A percentile compares a stretch with the other conserved stretches of the same genome.
phyloP scores from a whole-genome alignment of 2,329 filamentous ascomycete genomes.

The Periconia sp. region DNA sequence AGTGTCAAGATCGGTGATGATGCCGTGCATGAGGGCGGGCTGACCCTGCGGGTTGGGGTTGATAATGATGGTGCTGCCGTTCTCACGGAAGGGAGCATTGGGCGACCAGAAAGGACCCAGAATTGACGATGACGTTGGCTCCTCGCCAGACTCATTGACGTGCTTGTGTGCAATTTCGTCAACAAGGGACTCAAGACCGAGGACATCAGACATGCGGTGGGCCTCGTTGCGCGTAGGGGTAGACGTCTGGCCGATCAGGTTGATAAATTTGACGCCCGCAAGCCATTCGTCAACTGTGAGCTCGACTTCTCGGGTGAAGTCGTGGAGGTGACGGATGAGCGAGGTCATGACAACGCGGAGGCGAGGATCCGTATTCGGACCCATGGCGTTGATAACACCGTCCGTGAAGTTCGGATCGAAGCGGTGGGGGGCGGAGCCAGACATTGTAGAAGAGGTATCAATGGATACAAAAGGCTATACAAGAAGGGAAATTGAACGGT shows the following conservation, averaged over 20 bases:
- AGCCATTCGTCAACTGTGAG: constrained; percentile 80
- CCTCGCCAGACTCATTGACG: constrained; percentile 65
- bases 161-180: constrained; percentile 71
- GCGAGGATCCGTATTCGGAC: constrained; percentile 70
- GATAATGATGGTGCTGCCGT: constrained; percentile 71
- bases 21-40: constrained; percentile 71
- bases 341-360: constrained; percentile 67
- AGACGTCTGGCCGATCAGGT: constrained; percentile 73
- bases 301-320: constrained; percentile 79
- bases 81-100: constrained; percentile 73
- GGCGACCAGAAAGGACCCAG: constrained; percentile 81
- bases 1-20: constrained; percentile 68
- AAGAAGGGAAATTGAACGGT: too few species aligned
- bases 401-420: constrained; percentile 82
- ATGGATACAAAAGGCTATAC: too few species aligned
- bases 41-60: constrained; percentile 63
- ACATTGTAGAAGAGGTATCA: constrained; percentile 16
- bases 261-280: constrained; percentile 75
- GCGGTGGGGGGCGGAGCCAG: constrained; percentile 35
- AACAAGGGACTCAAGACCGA: constrained; percentile 74
- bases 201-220: constrained; percentile 73
- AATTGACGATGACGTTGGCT: constrained; percentile 76
- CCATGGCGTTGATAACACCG: constrained; percentile 75
- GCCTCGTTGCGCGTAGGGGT: constrained; percentile 75
- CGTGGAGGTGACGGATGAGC: constrained; percentile 75